phyloP scores from a whole-genome alignment of 768 basidiomycete genomes.

The Suillus clintonianus region DNA sequence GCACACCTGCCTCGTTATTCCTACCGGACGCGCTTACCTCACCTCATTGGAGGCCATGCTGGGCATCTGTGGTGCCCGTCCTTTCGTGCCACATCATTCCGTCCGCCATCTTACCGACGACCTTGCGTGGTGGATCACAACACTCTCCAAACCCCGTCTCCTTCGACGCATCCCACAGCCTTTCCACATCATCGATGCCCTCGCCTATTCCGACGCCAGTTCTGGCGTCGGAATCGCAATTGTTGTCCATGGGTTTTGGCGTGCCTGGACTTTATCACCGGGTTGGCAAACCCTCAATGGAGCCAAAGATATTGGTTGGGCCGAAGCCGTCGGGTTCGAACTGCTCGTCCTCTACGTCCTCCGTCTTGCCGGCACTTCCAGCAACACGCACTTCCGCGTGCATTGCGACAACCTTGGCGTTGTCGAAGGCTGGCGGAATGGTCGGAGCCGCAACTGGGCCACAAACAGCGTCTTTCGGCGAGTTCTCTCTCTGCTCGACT shows the following conservation, averaged over 20 bases:
- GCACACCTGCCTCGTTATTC: constrained; percentile 33
- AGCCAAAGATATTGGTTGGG: too few relatives aligned
- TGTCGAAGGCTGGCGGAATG: constrained; percentile 38
- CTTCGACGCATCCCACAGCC: too few relatives aligned
- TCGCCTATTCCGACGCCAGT: constrained; percentile 34
- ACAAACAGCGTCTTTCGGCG: background rate
- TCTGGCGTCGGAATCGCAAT: too few relatives aligned
- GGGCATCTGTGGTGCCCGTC: constrained; percentile 25
- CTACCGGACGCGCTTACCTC: constrained; percentile 39
- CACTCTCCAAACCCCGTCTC: constrained; percentile 10
- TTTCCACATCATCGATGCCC: constrained; percentile 27
- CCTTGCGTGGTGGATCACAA: constrained; percentile 36
- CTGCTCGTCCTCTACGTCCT: too few relatives aligned
- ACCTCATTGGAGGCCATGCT: constrained; percentile 41
- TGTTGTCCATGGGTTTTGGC: too few relatives aligned
- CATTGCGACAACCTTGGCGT: constrained; percentile 35
- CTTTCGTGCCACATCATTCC: constrained; percentile 27
- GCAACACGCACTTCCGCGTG: constrained; percentile 2
- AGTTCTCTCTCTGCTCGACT: too few relatives aligned
- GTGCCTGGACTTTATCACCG: too few relatives aligned
- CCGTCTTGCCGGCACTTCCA: too few relatives aligned
- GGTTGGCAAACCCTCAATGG: too few relatives aligned
- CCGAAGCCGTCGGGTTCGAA: too few relatives aligned
- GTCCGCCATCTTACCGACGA: constrained; percentile 16
- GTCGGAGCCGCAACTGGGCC: constrained; percentile 26